A percentile compares a stretch with the other conserved stretches of the same genome.
Evolutionary conservation across 73 alveolate species (phyloP).

Genomic region (Durusdinium trenchii): DNA sequence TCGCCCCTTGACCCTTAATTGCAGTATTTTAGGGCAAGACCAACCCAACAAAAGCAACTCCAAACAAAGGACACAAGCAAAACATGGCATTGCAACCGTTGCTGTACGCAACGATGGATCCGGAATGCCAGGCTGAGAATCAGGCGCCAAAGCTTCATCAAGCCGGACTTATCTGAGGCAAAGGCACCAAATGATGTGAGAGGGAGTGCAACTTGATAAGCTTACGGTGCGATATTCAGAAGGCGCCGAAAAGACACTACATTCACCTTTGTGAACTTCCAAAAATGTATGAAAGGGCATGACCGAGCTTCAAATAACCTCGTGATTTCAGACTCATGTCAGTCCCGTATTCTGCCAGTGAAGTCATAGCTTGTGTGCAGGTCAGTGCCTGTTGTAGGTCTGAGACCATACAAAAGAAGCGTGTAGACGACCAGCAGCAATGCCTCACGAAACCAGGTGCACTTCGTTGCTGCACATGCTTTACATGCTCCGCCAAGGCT

Average conservation of each 20-base stretch:
- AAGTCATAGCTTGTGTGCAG: neutral
- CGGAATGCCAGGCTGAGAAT: too few relatives aligned
- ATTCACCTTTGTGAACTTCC: neutral
- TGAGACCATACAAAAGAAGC: neutral
- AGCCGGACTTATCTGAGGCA: slow-evolving; percentile 12
- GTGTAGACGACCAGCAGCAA: slow-evolving; percentile 17
- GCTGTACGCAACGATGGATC: too few relatives aligned
- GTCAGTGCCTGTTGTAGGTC: neutral
- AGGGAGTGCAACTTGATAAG: neutral
- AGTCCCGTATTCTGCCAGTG: neutral
- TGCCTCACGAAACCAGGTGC: neutral
- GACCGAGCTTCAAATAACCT: neutral
- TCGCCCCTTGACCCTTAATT: too few relatives aligned
- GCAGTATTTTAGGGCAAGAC: too few relatives aligned
- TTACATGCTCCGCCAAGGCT: neutral
- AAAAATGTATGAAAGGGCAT: neutral
- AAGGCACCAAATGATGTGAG: neutral
- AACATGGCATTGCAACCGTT: too few relatives aligned
- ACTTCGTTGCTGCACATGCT: neutral
- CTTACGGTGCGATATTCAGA: neutral
- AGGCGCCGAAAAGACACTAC: neutral
- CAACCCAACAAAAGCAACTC: too few relatives aligned
- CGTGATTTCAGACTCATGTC: neutral
- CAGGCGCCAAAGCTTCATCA: slow-evolving; percentile 65
- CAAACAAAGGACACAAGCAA: too few relatives aligned